phyloP scores from a whole-genome alignment of 768 basidiomycete species.

The Trametes maxima region DNA sequence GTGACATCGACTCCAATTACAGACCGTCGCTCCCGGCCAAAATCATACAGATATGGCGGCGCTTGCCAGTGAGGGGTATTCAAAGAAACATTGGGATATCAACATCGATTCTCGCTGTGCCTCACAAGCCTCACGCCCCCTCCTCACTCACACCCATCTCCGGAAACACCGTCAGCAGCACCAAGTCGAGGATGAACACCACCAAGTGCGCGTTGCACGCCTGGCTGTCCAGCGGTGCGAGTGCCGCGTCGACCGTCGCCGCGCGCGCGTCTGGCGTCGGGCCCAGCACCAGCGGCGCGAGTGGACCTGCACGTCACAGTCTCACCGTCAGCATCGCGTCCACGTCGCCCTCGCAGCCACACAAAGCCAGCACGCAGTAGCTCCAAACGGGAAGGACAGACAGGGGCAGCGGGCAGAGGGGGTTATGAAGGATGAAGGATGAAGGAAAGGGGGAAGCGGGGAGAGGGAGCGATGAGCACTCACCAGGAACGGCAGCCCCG shows the following conservation, averaged over 20 bases:
- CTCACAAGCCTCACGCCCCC: slow-evolving; percentile 1
- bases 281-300: slow-evolving; percentile 59
- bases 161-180: slow-evolving; percentile 75
- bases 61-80: too few species aligned
- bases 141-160: slow-evolving; percentile 55
- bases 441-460: too few species aligned
- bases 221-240: slow-evolving; percentile 62
- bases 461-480: slow-evolving; percentile 16
- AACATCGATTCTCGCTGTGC: neutral
- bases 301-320: slow-evolving; percentile 41
- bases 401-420: too few species aligned
- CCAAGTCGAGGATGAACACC: slow-evolving; percentile 70
- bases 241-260: slow-evolving; percentile 50
- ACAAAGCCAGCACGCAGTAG: too few species aligned
- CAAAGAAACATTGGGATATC: neutral
- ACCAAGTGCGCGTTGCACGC: slow-evolving; percentile 82
- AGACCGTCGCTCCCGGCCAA: too few species aligned
- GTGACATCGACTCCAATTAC: too few species aligned
- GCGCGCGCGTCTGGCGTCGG: slow-evolving; percentile 42
- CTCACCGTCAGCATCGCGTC: neutral
- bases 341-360: too few species aligned
- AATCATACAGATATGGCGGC: too few species aligned
- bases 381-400: too few species aligned
- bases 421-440: too few species aligned
- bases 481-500: slow-evolving; percentile 46